Evolutionary conservation across 2,329 filamentous ascomycete genomes (phyloP).

Genomic region (Hypoxylon sp.): DNA sequence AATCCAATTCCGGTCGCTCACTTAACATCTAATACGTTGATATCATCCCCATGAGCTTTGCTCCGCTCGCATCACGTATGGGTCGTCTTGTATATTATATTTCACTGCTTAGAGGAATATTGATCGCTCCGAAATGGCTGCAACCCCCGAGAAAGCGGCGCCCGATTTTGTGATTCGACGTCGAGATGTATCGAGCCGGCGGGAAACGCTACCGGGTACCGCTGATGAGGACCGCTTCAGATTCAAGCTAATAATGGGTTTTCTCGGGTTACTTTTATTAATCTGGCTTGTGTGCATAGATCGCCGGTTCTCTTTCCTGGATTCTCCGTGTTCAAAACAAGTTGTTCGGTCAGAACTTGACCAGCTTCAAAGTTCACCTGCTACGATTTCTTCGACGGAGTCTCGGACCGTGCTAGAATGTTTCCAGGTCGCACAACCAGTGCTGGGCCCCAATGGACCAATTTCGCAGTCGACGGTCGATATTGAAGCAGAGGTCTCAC

Average conservation of each 20-base stretch:
- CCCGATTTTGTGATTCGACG: not conserved
- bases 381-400: not conserved
- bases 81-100: not conserved
- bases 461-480: conserved; percentile 1
- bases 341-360: conserved; percentile 19
- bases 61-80: not conserved
- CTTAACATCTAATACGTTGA: not conserved
- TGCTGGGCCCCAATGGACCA: conserved; percentile 21
- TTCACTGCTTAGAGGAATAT: not conserved
- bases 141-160: conserved; percentile 1
- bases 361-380: not conserved
- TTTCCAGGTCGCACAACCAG: conserved; percentile 44
- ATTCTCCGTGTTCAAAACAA: conserved; percentile 4
- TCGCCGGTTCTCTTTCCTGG: not conserved
- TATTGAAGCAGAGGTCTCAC: not conserved
- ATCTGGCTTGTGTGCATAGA: conserved; percentile 8
- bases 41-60: not conserved
- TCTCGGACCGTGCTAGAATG: conserved; percentile 35
- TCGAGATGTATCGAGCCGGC: not conserved
- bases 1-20: not conserved
- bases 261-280: conserved; percentile 22
- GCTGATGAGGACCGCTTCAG: not conserved
- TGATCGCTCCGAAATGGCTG: conserved; percentile 7
- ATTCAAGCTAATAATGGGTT: conserved; percentile 9
- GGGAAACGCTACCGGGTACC: not conserved